Evolutionary conservation across 176 grass and related monocot species (phyloP).

Genomic region (Zizania latifolia): DNA sequence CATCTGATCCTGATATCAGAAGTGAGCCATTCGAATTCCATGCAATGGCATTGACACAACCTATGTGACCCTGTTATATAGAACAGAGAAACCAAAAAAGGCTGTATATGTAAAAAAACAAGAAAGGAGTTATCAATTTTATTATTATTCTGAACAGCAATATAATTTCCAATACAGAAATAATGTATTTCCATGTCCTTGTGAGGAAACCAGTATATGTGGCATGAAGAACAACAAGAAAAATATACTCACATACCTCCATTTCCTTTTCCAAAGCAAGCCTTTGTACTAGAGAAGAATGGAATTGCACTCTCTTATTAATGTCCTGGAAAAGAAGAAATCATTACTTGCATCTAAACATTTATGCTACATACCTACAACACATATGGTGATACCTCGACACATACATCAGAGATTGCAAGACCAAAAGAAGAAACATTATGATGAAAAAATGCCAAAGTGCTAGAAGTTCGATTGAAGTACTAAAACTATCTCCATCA

Average conservation of each 20-base stretch:
- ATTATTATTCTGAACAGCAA: not conserved
- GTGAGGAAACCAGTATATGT: not conserved
- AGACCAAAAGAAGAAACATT: not conserved
- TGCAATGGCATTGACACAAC: conserved; percentile 89
- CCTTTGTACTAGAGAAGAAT: conserved; percentile 81
- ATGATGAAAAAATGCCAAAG: not conserved
- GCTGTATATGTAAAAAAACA: not conserved
- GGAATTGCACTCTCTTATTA: conserved; percentile 56
- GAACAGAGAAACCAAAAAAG: conserved; percentile 14
- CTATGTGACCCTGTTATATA: conserved; percentile 57
- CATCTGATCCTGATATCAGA: conserved; percentile 94
- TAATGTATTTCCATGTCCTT: not conserved
- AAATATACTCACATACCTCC: conserved; percentile 46
- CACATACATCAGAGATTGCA: not conserved
- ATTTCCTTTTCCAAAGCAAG: conserved; percentile 84
- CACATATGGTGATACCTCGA: not conserved
- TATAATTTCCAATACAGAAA: not conserved
- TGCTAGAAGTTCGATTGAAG: not conserved
- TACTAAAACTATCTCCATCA: not conserved
- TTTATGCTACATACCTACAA: not conserved
- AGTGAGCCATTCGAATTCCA: conserved; percentile 93
- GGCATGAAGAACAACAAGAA: not conserved
- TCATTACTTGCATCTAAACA: not conserved
- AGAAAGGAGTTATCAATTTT: not conserved
- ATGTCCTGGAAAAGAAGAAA: conserved; percentile 45